These are phyloP conservation scores for Hypoxylon subgilvum DNA, from an alignment of 495 filamentous ascomycete genomes.

Conservation along the genomic window DNA sequence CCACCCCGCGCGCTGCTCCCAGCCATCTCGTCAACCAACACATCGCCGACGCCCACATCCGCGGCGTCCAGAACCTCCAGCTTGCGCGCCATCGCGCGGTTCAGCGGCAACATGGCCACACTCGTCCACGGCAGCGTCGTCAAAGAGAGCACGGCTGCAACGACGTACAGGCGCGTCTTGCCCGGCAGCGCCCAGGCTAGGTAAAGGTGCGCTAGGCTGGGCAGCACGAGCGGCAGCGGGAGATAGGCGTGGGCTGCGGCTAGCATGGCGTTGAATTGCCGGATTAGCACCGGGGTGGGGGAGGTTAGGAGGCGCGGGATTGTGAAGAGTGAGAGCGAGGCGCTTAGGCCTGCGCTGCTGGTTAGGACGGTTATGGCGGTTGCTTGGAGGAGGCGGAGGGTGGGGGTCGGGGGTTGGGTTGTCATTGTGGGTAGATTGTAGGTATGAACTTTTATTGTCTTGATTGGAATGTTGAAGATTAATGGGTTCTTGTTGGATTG, in stretches of 20 bases:
- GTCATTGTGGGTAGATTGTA: neutral
- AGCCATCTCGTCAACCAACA: conserved; percentile 12
- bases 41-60: conserved; percentile 12
- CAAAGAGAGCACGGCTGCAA: conserved; percentile 49
- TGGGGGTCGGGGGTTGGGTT: neutral
- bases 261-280: conserved; percentile 55
- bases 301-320: conserved; percentile 60
- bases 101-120: conserved; percentile 50
- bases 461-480: no score
- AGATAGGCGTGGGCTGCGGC: conserved; percentile 43
- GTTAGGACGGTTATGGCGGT: conserved; percentile 55
- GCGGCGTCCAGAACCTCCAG: conserved; percentile 37
- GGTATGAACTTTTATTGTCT: no score
- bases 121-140: conserved; percentile 59
- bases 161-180: conserved; percentile 45
- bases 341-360: conserved; percentile 49
- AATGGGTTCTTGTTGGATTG: no score
- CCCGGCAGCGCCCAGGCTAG: conserved; percentile 48
- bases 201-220: conserved; percentile 48
- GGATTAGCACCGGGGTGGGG: conserved; percentile 57
- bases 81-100: conserved; percentile 49
- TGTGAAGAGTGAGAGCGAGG: conserved; percentile 49
- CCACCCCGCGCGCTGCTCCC: conserved; percentile 22
- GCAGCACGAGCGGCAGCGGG: conserved; percentile 40
- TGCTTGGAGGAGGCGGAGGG: conserved; percentile 53